phyloP scores from a whole-genome alignment of 352 stramenopile species.

The Globisporangium acanthophoron region DNA sequence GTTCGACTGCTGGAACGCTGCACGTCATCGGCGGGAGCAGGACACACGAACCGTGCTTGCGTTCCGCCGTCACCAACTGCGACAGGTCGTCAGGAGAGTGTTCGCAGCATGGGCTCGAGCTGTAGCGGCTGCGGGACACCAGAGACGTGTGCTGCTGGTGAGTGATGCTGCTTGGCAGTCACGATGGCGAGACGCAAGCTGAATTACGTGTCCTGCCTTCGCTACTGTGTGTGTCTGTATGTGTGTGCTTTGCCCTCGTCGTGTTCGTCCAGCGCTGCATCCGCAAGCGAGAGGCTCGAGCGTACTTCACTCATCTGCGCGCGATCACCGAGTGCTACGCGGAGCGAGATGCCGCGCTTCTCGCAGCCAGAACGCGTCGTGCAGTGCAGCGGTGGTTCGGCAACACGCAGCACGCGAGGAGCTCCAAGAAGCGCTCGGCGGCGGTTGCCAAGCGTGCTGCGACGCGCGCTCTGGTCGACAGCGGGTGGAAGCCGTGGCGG shows the following conservation, averaged over 20 bases:
- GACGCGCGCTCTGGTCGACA: background rate
- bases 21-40: background rate
- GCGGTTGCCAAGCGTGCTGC: constrained; percentile 1
- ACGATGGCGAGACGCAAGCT: no score
- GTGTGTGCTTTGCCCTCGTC: background rate
- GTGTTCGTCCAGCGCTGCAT: constrained; percentile 1
- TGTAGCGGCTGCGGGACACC: background rate
- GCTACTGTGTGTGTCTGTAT: background rate
- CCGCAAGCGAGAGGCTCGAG: background rate
- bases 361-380: background rate
- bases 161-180: no score
- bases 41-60: background rate
- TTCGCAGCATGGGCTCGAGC: background rate
- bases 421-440: background rate
- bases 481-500: constrained; percentile 6
- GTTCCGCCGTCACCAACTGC: background rate
- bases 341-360: background rate
- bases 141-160: background rate
- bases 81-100: background rate
- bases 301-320: background rate
- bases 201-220: background rate
- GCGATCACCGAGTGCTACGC: background rate
- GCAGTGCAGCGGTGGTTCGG: constrained; percentile 4
- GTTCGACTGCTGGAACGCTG: constrained; percentile 5
- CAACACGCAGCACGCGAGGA: background rate